Evolutionary conservation across 2,329 filamentous ascomycete genomes (phyloP), one percentile per base, ranked within the genome.

Genomic region (Myriosclerotinia curreyana): DNA sequence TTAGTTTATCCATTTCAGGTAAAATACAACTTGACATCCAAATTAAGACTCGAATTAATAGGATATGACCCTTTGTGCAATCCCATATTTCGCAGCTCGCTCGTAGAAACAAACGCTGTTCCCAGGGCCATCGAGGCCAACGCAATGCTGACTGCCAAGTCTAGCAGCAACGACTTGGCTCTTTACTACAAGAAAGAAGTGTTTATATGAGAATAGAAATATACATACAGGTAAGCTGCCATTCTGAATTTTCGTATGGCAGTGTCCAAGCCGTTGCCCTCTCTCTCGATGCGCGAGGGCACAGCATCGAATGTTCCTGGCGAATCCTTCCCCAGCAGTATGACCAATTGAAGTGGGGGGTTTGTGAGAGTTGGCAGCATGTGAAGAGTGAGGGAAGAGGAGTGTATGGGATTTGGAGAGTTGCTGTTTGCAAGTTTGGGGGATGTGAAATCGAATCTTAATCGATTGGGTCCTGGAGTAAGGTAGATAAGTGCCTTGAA

Each of bases 401-500:
- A 87, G 76, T 97, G 92, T 25, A 89, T 83, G 49, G 83, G 86
- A 72, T 86, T 88, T 31, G 82, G 87, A 31, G 83, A 83, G 67
- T 83, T 84, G 74, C 83, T 86, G 65, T 89, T 86, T 25, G 88
- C 86, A 38, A 95, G 80, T 75, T 95, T 96, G 5, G 91, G 89
- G 40, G 90, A 95, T 54, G 83, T 83, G 74, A 96, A 98, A 74
- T 97, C 94, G 69, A 98, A 88, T 31, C 91, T 89, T 38, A 98
- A 78, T 70, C 86, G 87, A 76, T 99, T 99, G 62, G 91, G 90
- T 0, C 95, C 95, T 5, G 95, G 93, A 68, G 90, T 86, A n/a
- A 99, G 84, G 76, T 96, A 92, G 12, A 97, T 83, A 38, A 98
- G 81, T 6, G 89, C 89, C 78, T 98, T 98, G 82, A 97, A 98